Conservation (phyloP, 345 rosid species). For the Aquilaria malaccensis region DNA sequence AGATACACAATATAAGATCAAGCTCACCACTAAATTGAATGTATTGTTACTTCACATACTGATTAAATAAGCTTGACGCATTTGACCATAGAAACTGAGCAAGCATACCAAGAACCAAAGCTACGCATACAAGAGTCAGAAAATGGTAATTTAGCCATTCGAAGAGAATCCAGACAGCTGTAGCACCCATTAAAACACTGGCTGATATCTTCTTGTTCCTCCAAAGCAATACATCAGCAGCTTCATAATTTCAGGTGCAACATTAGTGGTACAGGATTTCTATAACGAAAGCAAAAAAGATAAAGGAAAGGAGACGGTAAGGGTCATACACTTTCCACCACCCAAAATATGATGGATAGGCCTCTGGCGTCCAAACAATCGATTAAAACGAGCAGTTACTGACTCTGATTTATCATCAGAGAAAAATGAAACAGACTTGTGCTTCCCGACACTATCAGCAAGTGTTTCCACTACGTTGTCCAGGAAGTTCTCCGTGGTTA, state of each 20-base stretch:
- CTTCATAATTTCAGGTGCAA: slow-evolving; percentile 30
- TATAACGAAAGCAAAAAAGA: background rate
- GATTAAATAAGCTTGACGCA: slow-evolving; percentile 59
- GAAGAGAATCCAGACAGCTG: slow-evolving; percentile 78
- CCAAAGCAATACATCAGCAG: slow-evolving; percentile 98
- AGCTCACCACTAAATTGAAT: too few species aligned
- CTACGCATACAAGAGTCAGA: slow-evolving; percentile 55
- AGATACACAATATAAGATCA: too few species aligned
- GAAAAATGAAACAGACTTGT: slow-evolving; percentile 53
- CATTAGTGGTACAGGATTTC: background rate
- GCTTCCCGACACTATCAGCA: slow-evolving; percentile 50
- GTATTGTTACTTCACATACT: slow-evolving; percentile 25
- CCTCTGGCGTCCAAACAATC: slow-evolving; percentile 79
- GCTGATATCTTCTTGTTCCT: slow-evolving; percentile 97
- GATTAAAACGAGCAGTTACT: slow-evolving; percentile 48
- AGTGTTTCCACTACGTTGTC: slow-evolving; percentile 57
- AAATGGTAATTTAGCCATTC: slow-evolving; percentile 93
- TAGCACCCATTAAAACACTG: slow-evolving; percentile 55
- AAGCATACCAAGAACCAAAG: slow-evolving; percentile 71
- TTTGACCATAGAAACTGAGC: slow-evolving; percentile 82
- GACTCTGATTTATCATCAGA: slow-evolving; percentile 42
- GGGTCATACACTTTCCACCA: slow-evolving; percentile 76
- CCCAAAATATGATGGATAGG: slow-evolving; percentile 72
- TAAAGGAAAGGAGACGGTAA: too few species aligned
- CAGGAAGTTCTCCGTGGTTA: slow-evolving; percentile 43